phyloP scores from a whole-genome alignment of 2,329 filamentous ascomycete species.

The Amauroascus verrucosus region DNA sequence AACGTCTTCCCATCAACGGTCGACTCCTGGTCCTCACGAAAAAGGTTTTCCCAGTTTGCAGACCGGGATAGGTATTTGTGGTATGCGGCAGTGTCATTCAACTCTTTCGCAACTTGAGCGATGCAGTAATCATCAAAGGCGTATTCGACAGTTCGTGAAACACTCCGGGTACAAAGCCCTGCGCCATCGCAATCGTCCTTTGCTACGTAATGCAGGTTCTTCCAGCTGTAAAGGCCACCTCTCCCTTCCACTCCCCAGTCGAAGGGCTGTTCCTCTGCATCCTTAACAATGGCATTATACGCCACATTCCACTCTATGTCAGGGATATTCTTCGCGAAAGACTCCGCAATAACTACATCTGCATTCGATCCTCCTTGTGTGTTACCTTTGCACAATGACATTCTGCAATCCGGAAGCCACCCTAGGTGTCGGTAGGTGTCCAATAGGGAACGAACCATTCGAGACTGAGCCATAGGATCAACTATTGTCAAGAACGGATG shows the following conservation, averaged over 20 bases:
- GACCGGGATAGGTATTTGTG: conserved; percentile 50
- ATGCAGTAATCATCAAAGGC: conserved; percentile 67
- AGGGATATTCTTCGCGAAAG: conserved; percentile 55
- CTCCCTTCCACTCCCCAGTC: conserved; percentile 63
- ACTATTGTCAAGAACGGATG: conserved; percentile 59
- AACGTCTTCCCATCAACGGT: conserved; percentile 50
- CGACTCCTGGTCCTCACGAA: conserved; percentile 51
- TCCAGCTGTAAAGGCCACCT: conserved; percentile 63
- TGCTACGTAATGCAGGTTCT: conserved; percentile 59
- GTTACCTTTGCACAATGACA: conserved; percentile 62
- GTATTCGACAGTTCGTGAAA: conserved; percentile 67
- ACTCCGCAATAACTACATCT: conserved; percentile 58
- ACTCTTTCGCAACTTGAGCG: conserved; percentile 51
- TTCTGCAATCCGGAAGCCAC: conserved; percentile 63
- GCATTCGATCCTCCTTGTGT: conserved; percentile 68
- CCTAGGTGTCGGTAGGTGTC: conserved; percentile 61
- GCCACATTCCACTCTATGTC: conserved; percentile 59
- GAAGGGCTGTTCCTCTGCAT: conserved; percentile 58
- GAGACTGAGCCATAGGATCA: conserved; percentile 53
- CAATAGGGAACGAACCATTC: conserved; percentile 60
- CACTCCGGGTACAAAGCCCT: conserved; percentile 58
- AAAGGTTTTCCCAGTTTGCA: conserved; percentile 59
- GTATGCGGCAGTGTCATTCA: conserved; percentile 40
- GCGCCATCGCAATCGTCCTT: conserved; percentile 54
- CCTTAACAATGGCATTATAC: conserved; percentile 60